A percentile compares a stretch with the other conserved stretches of the same genome.
These are phyloP conservation scores for Endotrypanum monterogeii DNA, from an alignment of 208 protist species.

Conservation along the genomic window DNA sequence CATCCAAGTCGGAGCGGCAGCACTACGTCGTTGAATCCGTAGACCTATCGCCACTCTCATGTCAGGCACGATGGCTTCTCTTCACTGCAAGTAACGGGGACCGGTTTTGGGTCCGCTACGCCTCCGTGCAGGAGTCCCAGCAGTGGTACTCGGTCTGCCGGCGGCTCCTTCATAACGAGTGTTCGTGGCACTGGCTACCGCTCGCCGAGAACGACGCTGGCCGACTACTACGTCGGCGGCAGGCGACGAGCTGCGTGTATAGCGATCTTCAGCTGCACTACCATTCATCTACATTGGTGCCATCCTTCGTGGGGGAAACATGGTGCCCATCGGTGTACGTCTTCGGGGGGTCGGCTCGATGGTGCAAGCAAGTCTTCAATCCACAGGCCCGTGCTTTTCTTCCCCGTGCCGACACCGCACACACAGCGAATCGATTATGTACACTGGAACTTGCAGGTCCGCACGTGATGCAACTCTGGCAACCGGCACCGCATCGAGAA, in stretches of 20 bases:
- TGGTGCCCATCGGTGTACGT: slow-evolving; percentile 38
- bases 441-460: slow-evolving; percentile 46
- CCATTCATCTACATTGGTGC: slow-evolving; percentile 38
- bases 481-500: slow-evolving; percentile 54
- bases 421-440: slow-evolving; percentile 23
- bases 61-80: slow-evolving; percentile 40
- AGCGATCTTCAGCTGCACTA: slow-evolving; percentile 55
- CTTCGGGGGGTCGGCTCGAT: slow-evolving; percentile 44
- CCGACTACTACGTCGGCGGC: slow-evolving; percentile 19
- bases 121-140: slow-evolving; percentile 38
- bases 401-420: slow-evolving; percentile 27
- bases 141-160: slow-evolving; percentile 47
- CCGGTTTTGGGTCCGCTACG: slow-evolving; percentile 74
- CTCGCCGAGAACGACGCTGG: slow-evolving; percentile 35
- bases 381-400: slow-evolving; percentile 39
- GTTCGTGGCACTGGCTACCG: slow-evolving; percentile 65
- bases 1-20: slow-evolving; percentile 33
- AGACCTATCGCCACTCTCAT: slow-evolving; percentile 36
- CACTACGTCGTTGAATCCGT: slow-evolving; percentile 53
- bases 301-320: slow-evolving; percentile 17
- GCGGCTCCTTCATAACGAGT: slow-evolving; percentile 31
- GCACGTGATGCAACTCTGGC: slow-evolving; percentile 33
- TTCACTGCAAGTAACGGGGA: slow-evolving; percentile 59
- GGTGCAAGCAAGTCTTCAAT: slow-evolving; percentile 37
- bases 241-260: slow-evolving; percentile 34